Conservation (phyloP, 108 stramenopile genomes). For the Cyclotella atomus region DNA sequence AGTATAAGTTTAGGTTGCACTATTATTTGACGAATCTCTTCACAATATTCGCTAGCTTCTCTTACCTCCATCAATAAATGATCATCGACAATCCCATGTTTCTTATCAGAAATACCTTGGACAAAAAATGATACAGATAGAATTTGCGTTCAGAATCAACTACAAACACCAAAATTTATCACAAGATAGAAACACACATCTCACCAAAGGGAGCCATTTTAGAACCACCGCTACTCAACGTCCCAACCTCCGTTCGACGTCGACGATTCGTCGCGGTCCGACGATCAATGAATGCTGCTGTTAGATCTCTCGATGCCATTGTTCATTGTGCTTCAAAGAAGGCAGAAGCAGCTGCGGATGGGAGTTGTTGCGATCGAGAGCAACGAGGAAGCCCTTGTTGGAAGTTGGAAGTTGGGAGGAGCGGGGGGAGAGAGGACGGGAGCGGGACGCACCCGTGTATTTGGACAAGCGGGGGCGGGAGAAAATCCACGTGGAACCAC, state of each 20-base stretch:
- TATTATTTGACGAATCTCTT: background rate
- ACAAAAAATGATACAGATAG: background rate
- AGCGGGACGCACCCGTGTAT: no score
- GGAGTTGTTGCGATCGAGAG: no score
- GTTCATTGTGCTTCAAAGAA: no score
- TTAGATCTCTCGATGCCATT: slow-evolving; percentile 92
- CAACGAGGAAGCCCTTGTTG: no score
- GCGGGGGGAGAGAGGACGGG: no score
- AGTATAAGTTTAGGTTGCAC: background rate
- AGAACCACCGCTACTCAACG: background rate
- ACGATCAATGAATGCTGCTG: slow-evolving; percentile 76
- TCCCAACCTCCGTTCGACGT: slow-evolving; percentile 48
- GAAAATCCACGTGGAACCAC: no score
- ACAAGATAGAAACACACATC: slow-evolving; percentile 13
- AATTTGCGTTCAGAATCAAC: background rate
- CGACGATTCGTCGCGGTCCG: slow-evolving; percentile 71
- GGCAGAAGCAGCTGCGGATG: no score
- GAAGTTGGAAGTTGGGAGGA: no score
- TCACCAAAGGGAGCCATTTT: slow-evolving; percentile 56
- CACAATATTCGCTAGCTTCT: no score
- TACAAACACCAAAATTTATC: background rate
- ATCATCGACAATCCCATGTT: slow-evolving; percentile 37
- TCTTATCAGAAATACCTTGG: slow-evolving; percentile 39
- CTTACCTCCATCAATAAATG: slow-evolving; percentile 65
- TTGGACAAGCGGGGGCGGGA: no score